Base-by-base conservation (phyloP, 345 rosid genomes). In the Reutealis trisperma region DNA sequence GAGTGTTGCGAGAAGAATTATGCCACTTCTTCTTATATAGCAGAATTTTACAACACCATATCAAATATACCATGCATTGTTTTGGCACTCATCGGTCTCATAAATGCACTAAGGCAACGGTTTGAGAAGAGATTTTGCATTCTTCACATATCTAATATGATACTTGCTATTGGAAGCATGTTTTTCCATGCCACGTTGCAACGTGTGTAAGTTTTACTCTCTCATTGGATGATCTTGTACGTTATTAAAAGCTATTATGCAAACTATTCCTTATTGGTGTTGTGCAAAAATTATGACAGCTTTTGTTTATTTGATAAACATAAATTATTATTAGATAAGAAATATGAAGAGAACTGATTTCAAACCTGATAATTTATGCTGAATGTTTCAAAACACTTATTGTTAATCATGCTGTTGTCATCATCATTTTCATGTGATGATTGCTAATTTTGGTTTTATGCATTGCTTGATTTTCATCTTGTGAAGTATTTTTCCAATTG, bases 71-170 rank as follows among this genome's bases (percentile, higher is more conserved):
- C 96, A 51, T 77, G 94, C 83, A 87, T 96, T 78, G 82, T 93
- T 44, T 81, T 96, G 86, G 98, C 98, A 67, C 82, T 93, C 63
- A 82, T 89, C 64, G 97, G 99, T 75, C 97, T 96, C 55, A 60
- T 89, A 79, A 92, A 84, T 91, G 96, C 98, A 16, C 74, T 93
- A 45, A 87, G 94, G 74, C 98, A 93, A 79, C 90, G 88, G 34
- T 93, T 96, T 78, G 99, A 96, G 90, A 96, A 91, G 90, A 90
- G 98, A 83, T 93, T 96, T 76, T 90, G 91, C 75, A 72, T 96
- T 63, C 97, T 96, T 77, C 97, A 96, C 84, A 75, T 96, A 25
- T 96, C 98, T 8, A 96, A 96, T 82, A 90, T 96, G 88, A 84
- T 88, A 58, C 98, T 96, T 74, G 92, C 90, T 75, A 88, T 96